These are phyloP conservation scores for Pichia sp. DNA, from an alignment of 1,139 yeast genomes.

Conservation along the genomic window DNA sequence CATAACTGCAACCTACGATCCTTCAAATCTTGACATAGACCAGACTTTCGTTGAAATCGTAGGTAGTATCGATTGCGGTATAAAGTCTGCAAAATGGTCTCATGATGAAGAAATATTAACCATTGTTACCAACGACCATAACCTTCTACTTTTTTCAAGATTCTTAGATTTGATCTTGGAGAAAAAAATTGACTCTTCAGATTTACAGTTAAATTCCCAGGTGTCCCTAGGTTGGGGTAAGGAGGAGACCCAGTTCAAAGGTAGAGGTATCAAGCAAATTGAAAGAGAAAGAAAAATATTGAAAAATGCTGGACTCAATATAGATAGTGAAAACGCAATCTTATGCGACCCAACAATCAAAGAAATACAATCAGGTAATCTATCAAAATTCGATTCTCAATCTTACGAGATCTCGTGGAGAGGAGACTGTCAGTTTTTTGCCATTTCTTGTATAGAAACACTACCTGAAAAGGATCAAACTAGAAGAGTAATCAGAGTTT, in stretches of 20 bases:
- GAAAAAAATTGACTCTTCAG: constrained; percentile 51
- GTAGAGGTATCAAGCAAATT: constrained; percentile 82
- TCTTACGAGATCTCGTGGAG: constrained; percentile 73
- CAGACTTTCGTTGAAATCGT: constrained; percentile 64
- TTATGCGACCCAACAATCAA: constrained; percentile 92
- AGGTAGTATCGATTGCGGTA: constrained; percentile 78
- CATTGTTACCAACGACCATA: constrained; percentile 59
- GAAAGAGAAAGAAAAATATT: constrained; percentile 61
- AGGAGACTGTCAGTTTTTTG: constrained; percentile 86
- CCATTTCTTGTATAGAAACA: constrained; percentile 60
- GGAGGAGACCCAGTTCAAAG: constrained; percentile 93
- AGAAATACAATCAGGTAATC: constrained; percentile 62
- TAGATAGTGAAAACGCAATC: constrained; percentile 50
- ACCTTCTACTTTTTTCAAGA: constrained; percentile 65
- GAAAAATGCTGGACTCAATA: constrained; percentile 58
- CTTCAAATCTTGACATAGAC: constrained; percentile 43
- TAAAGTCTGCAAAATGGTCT: constrained; percentile 79
- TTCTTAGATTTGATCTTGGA: constrained; percentile 79
- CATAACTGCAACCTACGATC: constrained; percentile 60
- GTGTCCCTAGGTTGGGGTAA: constrained; percentile 99
- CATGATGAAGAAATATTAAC: constrained; percentile 85
- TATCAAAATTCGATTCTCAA: constrained; percentile 49
- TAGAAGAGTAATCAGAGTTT: constrained; percentile 82
- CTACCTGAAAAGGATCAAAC: constrained; percentile 40
- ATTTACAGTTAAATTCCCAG: constrained; percentile 65